These are phyloP conservation scores for Penicillium sp. DNA, from an alignment of 2,329 filamentous ascomycete species.

Conservation along the genomic window DNA sequence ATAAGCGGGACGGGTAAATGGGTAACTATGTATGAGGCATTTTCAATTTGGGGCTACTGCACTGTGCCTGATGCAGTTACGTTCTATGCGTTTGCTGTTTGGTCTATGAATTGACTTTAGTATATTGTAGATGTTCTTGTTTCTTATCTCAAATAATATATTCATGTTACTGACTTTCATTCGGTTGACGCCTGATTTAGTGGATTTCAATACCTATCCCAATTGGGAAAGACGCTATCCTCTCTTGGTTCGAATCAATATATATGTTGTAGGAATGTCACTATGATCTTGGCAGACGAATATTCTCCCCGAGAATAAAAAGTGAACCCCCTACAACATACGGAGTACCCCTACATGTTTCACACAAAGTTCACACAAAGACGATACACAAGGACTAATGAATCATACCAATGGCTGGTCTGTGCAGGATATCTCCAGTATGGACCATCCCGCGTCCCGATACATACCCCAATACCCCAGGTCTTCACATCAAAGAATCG, in stretches of 20 bases:
- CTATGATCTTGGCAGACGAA: neutral
- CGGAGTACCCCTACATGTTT: neutral
- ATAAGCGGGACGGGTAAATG: constrained; percentile 2
- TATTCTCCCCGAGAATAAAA: neutral
- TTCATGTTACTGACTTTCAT: neutral
- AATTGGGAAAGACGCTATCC: neutral
- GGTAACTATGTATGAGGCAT: constrained; percentile 9
- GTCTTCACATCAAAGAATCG: neutral
- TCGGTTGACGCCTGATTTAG: neutral
- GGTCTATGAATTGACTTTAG: neutral
- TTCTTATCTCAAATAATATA: neutral
- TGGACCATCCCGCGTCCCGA: neutral
- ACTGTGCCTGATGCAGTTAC: constrained; percentile 7
- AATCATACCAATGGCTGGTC: neutral
- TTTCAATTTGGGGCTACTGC: constrained; percentile 5
- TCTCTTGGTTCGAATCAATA: neutral
- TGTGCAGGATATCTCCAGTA: neutral
- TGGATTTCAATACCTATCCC: neutral
- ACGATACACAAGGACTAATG: neutral
- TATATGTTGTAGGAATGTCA: neutral
- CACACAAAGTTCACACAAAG: neutral
- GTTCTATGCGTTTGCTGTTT: neutral
- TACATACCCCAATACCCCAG: neutral
- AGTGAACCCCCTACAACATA: neutral
- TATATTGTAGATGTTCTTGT: neutral